Evolutionary conservation across 192 early-diverging fungal genomes (phyloP), one percentile per base, ranked within the genome.

Genomic region (Endogone sp.): DNA sequence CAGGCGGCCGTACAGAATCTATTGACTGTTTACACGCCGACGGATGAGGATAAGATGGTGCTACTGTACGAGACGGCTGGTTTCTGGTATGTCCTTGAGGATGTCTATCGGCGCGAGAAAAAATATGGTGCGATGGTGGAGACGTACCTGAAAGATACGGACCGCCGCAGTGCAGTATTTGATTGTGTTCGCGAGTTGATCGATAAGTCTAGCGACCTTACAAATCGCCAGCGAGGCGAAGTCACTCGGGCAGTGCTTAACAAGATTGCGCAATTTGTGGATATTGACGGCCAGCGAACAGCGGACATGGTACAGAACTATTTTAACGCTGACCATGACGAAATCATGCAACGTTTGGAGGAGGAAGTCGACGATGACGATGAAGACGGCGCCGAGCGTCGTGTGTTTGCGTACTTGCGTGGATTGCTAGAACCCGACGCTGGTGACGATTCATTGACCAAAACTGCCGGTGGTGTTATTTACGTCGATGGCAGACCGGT

Each of bases 271-370:
- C 78, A 85, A 26, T 81, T 87, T 75, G 86, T 87, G 8, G 84
- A 87, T 29, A 82, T 87, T 22, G 84, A 87, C 68, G 86, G 86
- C 0, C 77, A 83, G 76, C 72, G 81, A 22, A 82, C 84, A 4
- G 86, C 86, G 0, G 64, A 76, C n/a, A 37, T 87, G 27, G 82
- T 87, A 10, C 76, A 82, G 62, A 57, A 62, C 24, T 85, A 81
- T 32, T 81, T 87, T 66, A 71, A 74, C 60, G 75, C 71, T n/a
- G 82, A 87, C 29, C 84, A 87, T 69, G 71, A 75, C n/a, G 76
- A 71, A 61, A 77, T 84, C 10, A 64, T 86, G 13, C 66, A 71
- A 27, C 72, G 75, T 3, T 60, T 85, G 20, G 68, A 76, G 32
- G 77, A 78, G 44, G 77, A 79, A 21, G 62, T 71, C 32, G 75